A percentile compares a stretch with the other conserved stretches of the same genome.
These are phyloP conservation scores for Bolboschoenus planiculmis DNA, from an alignment of 176 grass and related monocot genomes.

Conservation along the genomic window DNA sequence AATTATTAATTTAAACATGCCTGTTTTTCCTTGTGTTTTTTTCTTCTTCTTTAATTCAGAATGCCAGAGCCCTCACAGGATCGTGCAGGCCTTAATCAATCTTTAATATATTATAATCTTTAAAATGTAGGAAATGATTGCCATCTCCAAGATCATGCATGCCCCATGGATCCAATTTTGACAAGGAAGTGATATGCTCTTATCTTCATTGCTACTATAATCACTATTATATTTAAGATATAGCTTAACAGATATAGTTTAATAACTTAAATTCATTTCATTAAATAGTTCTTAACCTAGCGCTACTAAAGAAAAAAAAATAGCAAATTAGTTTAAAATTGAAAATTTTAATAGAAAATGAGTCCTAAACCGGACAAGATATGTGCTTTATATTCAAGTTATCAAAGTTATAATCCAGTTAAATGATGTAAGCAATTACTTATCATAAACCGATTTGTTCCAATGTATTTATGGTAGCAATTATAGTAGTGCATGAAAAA, in stretches of 20 bases:
- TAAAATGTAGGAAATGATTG: not conserved
- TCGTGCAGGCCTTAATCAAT: slow-evolving; percentile 15
- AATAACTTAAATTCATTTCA: not conserved
- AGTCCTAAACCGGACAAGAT: not conserved
- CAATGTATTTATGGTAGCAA: no score
- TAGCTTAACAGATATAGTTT: not conserved
- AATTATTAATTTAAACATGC: no score
- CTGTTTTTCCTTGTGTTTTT: not conserved
- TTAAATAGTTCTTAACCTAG: not conserved
- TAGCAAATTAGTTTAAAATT: no score
- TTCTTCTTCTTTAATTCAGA: not conserved
- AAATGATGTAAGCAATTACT: no score
- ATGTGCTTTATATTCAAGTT: no score
- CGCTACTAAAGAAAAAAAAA: not conserved
- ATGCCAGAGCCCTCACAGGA: not conserved
- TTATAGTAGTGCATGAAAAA: no score
- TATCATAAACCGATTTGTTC: no score
- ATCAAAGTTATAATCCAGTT: no score
- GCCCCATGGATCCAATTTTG: not conserved
- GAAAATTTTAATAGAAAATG: no score
- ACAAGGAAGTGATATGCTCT: not conserved
- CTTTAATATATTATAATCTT: not conserved
- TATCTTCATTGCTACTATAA: not conserved
- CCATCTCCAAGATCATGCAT: not conserved
- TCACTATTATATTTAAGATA: not conserved